phyloP scores from a whole-genome alignment of 1,284 basidiomycete species.

The Limonomyces culmigenus region DNA sequence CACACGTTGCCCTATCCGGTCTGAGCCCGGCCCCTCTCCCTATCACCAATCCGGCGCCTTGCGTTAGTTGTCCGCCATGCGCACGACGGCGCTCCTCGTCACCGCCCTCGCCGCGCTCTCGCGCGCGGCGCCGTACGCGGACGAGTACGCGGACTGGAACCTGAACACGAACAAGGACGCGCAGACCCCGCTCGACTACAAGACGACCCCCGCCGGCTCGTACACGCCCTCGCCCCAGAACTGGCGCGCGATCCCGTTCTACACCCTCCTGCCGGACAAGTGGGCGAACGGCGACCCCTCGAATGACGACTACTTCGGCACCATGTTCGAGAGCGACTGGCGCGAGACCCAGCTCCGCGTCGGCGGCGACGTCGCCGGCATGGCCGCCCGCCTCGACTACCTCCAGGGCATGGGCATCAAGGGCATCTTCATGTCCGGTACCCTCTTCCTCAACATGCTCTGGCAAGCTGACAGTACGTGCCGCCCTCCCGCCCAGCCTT shows the following conservation, averaged over 20 bases:
- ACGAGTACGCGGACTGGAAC: constrained; percentile 68
- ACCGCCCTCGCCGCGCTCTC: constrained; percentile 10
- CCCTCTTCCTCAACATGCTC: constrained; percentile 83
- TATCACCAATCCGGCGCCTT: no score
- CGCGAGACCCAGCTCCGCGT: constrained; percentile 76
- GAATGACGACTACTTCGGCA: constrained; percentile 78
- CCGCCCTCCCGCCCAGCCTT: constrained; percentile 3
- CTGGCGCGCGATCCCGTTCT: constrained; percentile 74
- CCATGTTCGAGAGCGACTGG: constrained; percentile 71
- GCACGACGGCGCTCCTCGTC: neutral
- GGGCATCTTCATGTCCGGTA: constrained; percentile 80
- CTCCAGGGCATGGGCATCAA: constrained; percentile 75
- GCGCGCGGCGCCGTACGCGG: constrained; percentile 51
- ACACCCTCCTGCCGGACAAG: constrained; percentile 81
- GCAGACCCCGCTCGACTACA: constrained; percentile 52
- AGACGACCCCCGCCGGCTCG: constrained; percentile 37
- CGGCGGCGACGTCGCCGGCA: constrained; percentile 73
- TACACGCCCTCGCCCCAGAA: constrained; percentile 73
- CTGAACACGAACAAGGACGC: constrained; percentile 73
- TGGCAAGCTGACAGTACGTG: constrained; percentile 86
- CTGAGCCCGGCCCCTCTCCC: no score
- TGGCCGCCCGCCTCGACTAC: constrained; percentile 67
- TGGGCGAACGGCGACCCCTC: constrained; percentile 82
- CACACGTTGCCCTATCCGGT: no score
- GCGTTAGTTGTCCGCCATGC: neutral